Conservation (phyloP, 352 stramenopile genomes). For the Phytopythium sindhum region DNA sequence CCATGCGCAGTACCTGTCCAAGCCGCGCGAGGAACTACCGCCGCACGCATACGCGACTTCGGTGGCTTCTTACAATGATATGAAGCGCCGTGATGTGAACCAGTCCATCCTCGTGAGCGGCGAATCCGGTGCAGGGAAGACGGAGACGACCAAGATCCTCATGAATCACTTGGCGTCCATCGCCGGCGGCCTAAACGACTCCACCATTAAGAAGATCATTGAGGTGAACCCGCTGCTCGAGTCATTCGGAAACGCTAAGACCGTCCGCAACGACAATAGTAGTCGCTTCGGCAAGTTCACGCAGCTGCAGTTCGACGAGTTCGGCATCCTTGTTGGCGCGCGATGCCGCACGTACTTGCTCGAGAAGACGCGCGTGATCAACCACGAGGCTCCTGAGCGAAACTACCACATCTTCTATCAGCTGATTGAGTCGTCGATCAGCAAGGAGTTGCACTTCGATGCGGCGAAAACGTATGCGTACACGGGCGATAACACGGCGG, state of each 20-base stretch:
- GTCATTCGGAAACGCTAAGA: constrained; percentile 98
- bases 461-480: constrained; percentile 53
- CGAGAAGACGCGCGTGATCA: constrained; percentile 96
- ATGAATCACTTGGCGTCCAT: constrained; percentile 86
- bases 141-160: constrained; percentile 93
- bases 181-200: constrained; percentile 82
- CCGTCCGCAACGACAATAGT: constrained; percentile 97
- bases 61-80: constrained; percentile 75
- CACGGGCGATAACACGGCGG: constrained; percentile 54
- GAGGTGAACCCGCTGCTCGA: constrained; percentile 98
- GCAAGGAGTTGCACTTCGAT: constrained; percentile 49
- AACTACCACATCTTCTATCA: constrained; percentile 99
- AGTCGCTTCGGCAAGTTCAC: constrained; percentile 97
- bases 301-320: constrained; percentile 90
- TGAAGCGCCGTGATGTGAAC: constrained; percentile 65
- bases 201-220: constrained; percentile 95
- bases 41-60: constrained; percentile 81
- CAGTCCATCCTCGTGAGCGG: constrained; percentile 86
- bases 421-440: constrained; percentile 55
- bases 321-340: constrained; percentile 86
- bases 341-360: constrained; percentile 96
- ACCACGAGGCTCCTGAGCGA: constrained; percentile 90
- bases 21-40: constrained; percentile 71
- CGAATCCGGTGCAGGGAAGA: constrained; percentile 91
- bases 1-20: constrained; percentile 71